Base-by-base conservation (phyloP, 2,329 filamentous ascomycete species). In the Neofusicoccum laricinum region DNA sequence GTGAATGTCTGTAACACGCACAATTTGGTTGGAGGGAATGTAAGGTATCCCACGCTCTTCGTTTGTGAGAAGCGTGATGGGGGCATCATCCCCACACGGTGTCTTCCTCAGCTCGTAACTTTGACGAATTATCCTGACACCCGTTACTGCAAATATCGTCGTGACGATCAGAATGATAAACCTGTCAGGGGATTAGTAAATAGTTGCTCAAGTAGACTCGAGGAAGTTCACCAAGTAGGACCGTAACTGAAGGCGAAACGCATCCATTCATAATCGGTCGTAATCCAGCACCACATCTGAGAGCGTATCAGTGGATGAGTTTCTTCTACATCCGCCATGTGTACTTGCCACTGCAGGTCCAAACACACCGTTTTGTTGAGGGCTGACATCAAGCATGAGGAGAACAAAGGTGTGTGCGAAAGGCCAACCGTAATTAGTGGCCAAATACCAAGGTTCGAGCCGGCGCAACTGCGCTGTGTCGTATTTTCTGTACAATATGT, bases 221-320 rank as follows among this genome's bases (percentile, higher is more conserved):
- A 14, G 14, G 5, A 7, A 30, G 50, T 69, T 66, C 67, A 89
- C 89, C 88, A 91, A 63, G 90, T 83, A 6, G 88, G 88, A 0
- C 81, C 88, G 71, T 95, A 96, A 72, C 93, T 94, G 25, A 87
- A 84, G 2, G 85, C 85, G 64, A 95, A 87, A 41, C 91, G 88
- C 75, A 91, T 86, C 64, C 88, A 84, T 64, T 91, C 88, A 84
- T 88, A 93, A 4, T 85, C 77, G 1, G 78, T 71, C 1, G 83
- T 79, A 19, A 95, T 82, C 91, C 91, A 95, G 73, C 92, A 96
- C 92, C 91, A 96, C 25, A 95, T 77, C 81, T 84, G 64, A 48
- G 10, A 30, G 25, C n/a, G 32, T 4, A 7, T 12, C 6, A 21
- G 19, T 15, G 19, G 14, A 12, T 7, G 25, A n/a, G 14, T 34